Base-by-base conservation (phyloP, 495 filamentous ascomycete species). In the Podospora pseudopauciseta region DNA sequence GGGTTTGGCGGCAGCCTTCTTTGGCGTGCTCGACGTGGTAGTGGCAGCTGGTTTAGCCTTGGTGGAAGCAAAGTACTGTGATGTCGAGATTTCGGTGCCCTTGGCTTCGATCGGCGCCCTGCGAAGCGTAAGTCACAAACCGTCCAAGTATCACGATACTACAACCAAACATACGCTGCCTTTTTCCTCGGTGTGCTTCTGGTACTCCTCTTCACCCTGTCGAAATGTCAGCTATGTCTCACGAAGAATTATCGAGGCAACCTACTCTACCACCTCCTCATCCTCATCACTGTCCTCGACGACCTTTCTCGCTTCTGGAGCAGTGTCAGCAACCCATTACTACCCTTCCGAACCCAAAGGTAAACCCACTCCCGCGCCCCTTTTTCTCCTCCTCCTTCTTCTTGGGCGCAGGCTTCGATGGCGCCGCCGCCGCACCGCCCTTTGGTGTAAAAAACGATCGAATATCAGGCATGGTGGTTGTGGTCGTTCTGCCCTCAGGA, bases 271-370 rank as follows among this genome's bases (percentile, higher is more conserved):
- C 30, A 74, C 69, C 13, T 66, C 82, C 1, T 88, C 87, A 30
- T 91, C 90, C 2, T 93, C 91, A 55, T 91, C 90, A 72, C 89
- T 92, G 64, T 93, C 91, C 70, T 91, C 88, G 39, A 94, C 79
- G 27, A 94, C 85, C 73, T 91, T 92, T 55, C 90, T 86, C 60
- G 81, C 85, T 66, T 86, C 88, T 91, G 67, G 23, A 23, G 58
- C 19, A 7, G 16, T 5, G 56, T 81, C 68, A 83, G 76, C 30
- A 20, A 27, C 39, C 39, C 70, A 57, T 53, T 16, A 11, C 34
- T 13, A 1, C 30, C 18, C 65, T 55, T 16, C 7, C 13, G 28
- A 30, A 58, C 11, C 56, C 11, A 3, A 28, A 16, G 19, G 66
- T 67, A 67, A 49, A 73, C 79, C 32, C 61, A 83, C 78, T 81